These are phyloP conservation scores for Camellia oleifera DNA, from an alignment of 179 eudicot genomes.

Conservation along the genomic window DNA sequence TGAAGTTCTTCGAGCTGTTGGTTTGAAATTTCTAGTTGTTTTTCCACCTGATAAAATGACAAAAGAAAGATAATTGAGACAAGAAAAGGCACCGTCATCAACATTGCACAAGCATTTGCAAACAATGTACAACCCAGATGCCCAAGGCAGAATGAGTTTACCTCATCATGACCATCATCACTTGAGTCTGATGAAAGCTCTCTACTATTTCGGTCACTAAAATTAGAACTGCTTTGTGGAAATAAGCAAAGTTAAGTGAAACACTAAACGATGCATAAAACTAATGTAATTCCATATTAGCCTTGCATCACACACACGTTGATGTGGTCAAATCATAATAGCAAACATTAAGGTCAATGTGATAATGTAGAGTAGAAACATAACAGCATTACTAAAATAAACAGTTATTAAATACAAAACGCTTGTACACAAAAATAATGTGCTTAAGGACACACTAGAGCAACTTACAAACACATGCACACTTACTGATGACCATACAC, in stretches of 20 bases:
- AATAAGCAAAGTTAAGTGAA: conserved; percentile 7
- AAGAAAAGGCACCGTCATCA: neutral
- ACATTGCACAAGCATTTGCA: neutral
- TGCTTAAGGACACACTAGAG: no score
- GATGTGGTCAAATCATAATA: neutral
- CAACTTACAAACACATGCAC: no score
- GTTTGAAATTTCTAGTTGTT: conserved; percentile 41
- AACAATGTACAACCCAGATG: neutral
- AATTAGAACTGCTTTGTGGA: conserved; percentile 42
- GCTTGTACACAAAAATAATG: no score
- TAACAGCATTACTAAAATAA: neutral
- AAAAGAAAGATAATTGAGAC: conserved; percentile 9
- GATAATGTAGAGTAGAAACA: neutral
- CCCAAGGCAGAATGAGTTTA: conserved; percentile 22
- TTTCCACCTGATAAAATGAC: conserved; percentile 42
- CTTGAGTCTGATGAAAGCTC: conserved; percentile 61
- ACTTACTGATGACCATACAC: no score
- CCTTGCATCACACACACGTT: neutral
- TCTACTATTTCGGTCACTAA: conserved; percentile 43
- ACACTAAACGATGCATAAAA: neutral
- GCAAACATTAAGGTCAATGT: neutral
- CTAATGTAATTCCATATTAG: neutral
- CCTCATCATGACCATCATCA: conserved; percentile 50
- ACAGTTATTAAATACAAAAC: neutral
- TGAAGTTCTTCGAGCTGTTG: conserved; percentile 63